These are phyloP conservation scores for Warburgia ugandensis DNA, from an alignment of 164 flowering plant genomes.

Conservation along the genomic window DNA sequence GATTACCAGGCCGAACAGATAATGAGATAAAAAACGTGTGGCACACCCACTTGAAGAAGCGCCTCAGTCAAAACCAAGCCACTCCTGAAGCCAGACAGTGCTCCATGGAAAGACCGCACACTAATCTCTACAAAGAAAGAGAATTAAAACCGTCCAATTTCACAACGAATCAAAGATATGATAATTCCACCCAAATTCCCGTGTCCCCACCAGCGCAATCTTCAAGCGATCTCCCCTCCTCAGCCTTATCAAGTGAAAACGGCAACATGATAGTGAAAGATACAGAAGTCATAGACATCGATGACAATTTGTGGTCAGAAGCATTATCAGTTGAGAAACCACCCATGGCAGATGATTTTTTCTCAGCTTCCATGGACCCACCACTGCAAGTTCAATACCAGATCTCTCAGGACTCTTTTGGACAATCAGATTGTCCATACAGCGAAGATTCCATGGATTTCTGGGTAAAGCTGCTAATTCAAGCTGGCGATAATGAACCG, in stretches of 20 bases:
- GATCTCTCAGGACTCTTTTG: no score
- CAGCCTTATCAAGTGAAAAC: constrained; percentile 4
- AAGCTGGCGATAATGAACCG: constrained; percentile 30
- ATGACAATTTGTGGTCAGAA: constrained; percentile 48
- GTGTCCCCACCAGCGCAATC: constrained; percentile 29
- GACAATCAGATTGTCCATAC: no score
- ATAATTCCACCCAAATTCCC: background rate
- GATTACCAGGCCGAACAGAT: constrained; percentile 32
- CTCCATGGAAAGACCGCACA: no score
- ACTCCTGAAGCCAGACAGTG: constrained; percentile 6
- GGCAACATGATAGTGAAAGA: constrained; percentile 9
- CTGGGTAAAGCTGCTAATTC: constrained; percentile 41
- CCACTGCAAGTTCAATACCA: no score
- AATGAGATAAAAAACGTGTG: constrained; percentile 36
- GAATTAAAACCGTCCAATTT: background rate
- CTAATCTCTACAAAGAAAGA: background rate
- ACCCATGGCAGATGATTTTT: constrained; percentile 6
- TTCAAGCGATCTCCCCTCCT: constrained; percentile 22
- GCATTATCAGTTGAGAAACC: constrained; percentile 7
- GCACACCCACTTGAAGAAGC: constrained; percentile 34
- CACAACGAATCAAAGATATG: background rate
- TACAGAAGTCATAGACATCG: constrained; percentile 23
- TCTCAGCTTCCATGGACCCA: constrained; percentile 6
- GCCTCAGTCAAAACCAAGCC: constrained; percentile 18
- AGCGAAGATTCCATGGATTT: constrained; percentile 34